Conservation (phyloP, 352 stramenopile species). For the Pythium vanterpoolii region DNA sequence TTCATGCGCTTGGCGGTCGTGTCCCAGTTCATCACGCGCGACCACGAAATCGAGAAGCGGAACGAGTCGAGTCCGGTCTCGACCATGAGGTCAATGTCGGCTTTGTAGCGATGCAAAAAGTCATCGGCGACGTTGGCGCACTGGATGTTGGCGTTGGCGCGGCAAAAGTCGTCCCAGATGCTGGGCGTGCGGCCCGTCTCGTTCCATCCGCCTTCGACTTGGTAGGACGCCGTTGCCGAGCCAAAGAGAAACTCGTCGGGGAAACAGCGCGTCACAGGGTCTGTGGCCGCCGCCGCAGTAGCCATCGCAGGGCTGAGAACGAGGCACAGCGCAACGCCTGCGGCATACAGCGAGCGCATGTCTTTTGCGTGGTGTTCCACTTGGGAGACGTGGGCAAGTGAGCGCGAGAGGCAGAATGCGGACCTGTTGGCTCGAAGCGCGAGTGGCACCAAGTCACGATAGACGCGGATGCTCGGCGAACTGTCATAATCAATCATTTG, state of each 20-base stretch:
- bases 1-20: constrained; percentile 37
- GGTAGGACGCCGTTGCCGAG: constrained; percentile 88
- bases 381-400: no score
- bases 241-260: constrained; percentile 83
- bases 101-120: constrained; percentile 88
- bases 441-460: background rate
- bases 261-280: constrained; percentile 39
- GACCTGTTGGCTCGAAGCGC: background rate
- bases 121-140: constrained; percentile 93
- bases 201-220: constrained; percentile 91
- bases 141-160: constrained; percentile 54
- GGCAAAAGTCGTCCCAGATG: constrained; percentile 95
- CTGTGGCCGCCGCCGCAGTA: background rate
- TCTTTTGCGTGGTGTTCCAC: background rate
- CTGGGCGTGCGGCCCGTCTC: constrained; percentile 70
- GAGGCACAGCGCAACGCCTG: background rate
- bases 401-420: background rate
- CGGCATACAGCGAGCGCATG: background rate
- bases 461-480: background rate
- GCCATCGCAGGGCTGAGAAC: background rate
- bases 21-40: constrained; percentile 88
- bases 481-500: background rate
- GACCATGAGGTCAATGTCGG: constrained; percentile 93
- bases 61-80: constrained; percentile 89
- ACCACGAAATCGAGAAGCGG: constrained; percentile 93